phyloP scores from a whole-genome alignment of 2,329 filamentous ascomycete species.

The Pezizomycotina sp. region DNA sequence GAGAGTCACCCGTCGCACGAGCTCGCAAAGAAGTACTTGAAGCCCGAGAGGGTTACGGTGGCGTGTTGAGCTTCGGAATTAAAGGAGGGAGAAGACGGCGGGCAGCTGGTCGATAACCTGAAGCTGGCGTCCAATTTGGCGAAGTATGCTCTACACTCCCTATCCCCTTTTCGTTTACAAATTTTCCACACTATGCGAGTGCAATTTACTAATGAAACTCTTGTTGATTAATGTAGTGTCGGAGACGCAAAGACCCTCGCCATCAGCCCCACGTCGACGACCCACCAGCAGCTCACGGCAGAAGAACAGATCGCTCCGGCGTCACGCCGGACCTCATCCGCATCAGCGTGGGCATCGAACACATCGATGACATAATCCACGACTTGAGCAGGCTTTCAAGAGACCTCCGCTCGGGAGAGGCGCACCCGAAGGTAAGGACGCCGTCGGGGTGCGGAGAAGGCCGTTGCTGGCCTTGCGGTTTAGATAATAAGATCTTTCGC shows the following conservation, averaged over 20 bases:
- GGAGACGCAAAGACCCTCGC: slow-evolving; percentile 82
- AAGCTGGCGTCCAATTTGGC: slow-evolving; percentile 91
- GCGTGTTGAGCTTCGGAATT: slow-evolving; percentile 83
- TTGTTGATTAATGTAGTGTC: slow-evolving; percentile 36
- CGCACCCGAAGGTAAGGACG: too few relatives aligned
- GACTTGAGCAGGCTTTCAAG: too few relatives aligned
- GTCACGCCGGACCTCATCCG: slow-evolving; percentile 82
- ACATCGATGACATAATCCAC: slow-evolving; percentile 91
- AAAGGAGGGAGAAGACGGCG: slow-evolving; percentile 75
- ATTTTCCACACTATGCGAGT: slow-evolving; percentile 14
- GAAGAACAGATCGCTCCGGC: slow-evolving; percentile 64
- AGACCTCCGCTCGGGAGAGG: too few relatives aligned
- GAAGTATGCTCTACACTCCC: slow-evolving; percentile 39
- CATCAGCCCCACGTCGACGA: slow-evolving; percentile 90
- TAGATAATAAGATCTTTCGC: too few relatives aligned
- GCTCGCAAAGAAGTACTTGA: slow-evolving; percentile 69
- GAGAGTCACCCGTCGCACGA: slow-evolving; percentile 65
- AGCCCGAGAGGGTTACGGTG: slow-evolving; percentile 57
- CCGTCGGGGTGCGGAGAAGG: too few relatives aligned
- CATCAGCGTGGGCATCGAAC: slow-evolving; percentile 87
- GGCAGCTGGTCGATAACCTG: slow-evolving; percentile 80
- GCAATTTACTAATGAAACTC: background rate
- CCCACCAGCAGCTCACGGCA: slow-evolving; percentile 76
- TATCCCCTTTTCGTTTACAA: background rate
- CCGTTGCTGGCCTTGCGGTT: too few relatives aligned